Evolutionary conservation across 257 asterid species (phyloP).

Genomic region (Datura wrightii): DNA sequence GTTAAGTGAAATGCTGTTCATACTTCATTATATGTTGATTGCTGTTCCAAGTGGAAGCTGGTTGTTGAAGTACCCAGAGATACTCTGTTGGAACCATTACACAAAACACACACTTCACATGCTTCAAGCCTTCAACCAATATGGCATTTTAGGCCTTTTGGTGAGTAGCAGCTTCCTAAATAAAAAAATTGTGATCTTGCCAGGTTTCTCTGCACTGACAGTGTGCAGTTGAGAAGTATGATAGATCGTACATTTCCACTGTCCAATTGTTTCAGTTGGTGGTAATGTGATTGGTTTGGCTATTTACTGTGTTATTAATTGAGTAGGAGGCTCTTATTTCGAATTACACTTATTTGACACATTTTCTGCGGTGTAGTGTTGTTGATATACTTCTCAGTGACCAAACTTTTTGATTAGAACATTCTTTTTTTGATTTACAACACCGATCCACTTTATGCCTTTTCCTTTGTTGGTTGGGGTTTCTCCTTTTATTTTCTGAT

Average conservation of each 20-base stretch:
- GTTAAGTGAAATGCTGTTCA: slow-evolving; percentile 6
- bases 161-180: slow-evolving; percentile 79
- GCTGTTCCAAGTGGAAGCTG: slow-evolving; percentile 60
- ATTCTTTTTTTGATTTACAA: not conserved
- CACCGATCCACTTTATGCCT: not conserved
- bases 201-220: slow-evolving; percentile 99
- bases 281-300: slow-evolving; percentile 24
- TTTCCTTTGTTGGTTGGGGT: not conserved
- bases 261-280: slow-evolving; percentile 28
- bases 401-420: not conserved
- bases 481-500: slow-evolving; percentile 3
- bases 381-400: not conserved
- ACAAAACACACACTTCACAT: slow-evolving; percentile 45
- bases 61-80: slow-evolving; percentile 34
- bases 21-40: not conserved
- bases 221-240: slow-evolving; percentile 99
- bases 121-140: slow-evolving; percentile 40
- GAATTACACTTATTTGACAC: not conserved
- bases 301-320: not conserved
- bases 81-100: not conserved
- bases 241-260: slow-evolving; percentile 66
- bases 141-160: slow-evolving; percentile 53
- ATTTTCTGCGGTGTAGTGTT: not conserved
- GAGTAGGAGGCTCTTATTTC: not conserved
- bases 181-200: slow-evolving; percentile 67